Conservation (phyloP, 805 yeast species). For the Yamadazyma philogaea region DNA sequence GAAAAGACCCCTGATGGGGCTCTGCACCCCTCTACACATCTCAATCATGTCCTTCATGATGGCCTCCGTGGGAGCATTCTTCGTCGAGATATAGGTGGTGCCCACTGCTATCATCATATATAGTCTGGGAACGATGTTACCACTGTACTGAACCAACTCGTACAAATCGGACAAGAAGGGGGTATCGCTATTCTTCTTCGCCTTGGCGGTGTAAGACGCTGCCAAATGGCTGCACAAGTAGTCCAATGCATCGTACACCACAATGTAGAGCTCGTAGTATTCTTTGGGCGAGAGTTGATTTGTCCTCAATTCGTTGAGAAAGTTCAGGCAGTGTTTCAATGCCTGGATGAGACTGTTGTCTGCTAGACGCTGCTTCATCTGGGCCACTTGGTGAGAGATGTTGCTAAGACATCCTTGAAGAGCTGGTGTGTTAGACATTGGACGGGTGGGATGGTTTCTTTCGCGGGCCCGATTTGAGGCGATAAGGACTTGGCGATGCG, state of each 20-base stretch:
- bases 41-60: slow-evolving; percentile 95
- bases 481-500: background rate
- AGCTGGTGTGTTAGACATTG: background rate
- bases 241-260: slow-evolving; percentile 79
- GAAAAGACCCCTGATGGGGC: slow-evolving; percentile 89
- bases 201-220: slow-evolving; percentile 65
- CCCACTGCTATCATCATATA: slow-evolving; percentile 96
- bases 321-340: slow-evolving; percentile 77
- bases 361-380: slow-evolving; percentile 75
- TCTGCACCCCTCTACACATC: slow-evolving; percentile 96
- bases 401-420: slow-evolving; percentile 28
- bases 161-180: slow-evolving; percentile 75
- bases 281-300: slow-evolving; percentile 78
- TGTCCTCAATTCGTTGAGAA: slow-evolving; percentile 78
- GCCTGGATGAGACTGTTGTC: slow-evolving; percentile 76
- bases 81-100: slow-evolving; percentile 74
- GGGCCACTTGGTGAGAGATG: slow-evolving; percentile 67
- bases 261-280: slow-evolving; percentile 86
- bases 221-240: slow-evolving; percentile 60
- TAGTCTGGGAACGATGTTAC: slow-evolving; percentile 86
- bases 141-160: slow-evolving; percentile 92
- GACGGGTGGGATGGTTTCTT: background rate
- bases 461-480: background rate
- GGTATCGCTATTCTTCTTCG: slow-evolving; percentile 31
- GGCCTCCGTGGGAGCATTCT: slow-evolving; percentile 78